phyloP scores from a whole-genome alignment of 2,329 filamentous ascomycete species.

The Pleoardoris graminearum region DNA sequence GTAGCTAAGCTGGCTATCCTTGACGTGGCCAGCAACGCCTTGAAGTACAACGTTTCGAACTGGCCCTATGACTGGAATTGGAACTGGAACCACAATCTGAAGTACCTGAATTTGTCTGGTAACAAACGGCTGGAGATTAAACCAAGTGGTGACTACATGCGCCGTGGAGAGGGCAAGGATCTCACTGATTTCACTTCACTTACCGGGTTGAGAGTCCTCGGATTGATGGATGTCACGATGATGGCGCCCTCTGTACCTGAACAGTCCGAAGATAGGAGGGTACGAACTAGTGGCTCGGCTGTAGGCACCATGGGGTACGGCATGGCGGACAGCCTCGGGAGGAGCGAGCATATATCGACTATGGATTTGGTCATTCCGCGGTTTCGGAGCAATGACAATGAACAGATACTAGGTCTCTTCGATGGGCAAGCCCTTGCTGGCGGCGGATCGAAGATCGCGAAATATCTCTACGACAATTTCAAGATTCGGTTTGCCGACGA shows the following conservation, averaged over 20 bases:
- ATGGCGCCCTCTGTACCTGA: conserved; percentile 93
- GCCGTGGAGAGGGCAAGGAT: conserved; percentile 61
- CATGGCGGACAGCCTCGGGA: conserved; percentile 94
- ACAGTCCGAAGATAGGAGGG: conserved; percentile 90
- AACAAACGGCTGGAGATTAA: conserved; percentile 96
- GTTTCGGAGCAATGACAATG: conserved; percentile 85
- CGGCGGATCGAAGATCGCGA: conserved; percentile 92
- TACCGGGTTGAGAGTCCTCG: conserved; percentile 80
- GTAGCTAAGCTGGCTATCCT: conserved; percentile 89
- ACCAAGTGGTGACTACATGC: conserved; percentile 60
- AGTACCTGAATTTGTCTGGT: conserved; percentile 93
- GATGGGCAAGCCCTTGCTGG: conserved; percentile 89
- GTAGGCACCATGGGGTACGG: conserved; percentile 92
- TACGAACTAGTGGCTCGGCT: conserved; percentile 93
- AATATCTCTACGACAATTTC: conserved; percentile 96
- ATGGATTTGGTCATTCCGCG: conserved; percentile 93
- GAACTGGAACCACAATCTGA: conserved; percentile 95
- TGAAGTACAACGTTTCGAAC: conserved; percentile 99
- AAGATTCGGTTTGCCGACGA: conserved; percentile 81
- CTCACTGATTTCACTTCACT: conserved; percentile 90
- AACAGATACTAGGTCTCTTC: conserved; percentile 91
- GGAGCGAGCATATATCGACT: conserved; percentile 91
- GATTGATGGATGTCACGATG: conserved; percentile 96
- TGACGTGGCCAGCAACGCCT: conserved; percentile 89
- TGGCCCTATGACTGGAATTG: conserved; percentile 99